Percentiles rank a stretch among this genome's conserved stretches.
These are phyloP conservation scores for Coemansia sp. DNA, from an alignment of 192 early-diverging fungal genomes.

Conservation along the genomic window DNA sequence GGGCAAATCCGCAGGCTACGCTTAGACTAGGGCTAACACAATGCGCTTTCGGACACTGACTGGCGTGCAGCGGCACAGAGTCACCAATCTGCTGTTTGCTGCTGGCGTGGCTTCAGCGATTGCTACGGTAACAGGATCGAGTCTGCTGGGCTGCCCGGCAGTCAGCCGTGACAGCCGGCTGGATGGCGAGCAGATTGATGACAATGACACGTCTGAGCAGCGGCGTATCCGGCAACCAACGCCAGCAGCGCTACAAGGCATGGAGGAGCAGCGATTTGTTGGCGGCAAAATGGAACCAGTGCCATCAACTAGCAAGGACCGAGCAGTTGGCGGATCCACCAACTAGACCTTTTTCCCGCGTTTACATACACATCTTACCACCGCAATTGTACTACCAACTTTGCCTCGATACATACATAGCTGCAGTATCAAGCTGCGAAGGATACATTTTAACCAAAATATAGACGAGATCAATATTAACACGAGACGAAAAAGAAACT, in stretches of 20 bases:
- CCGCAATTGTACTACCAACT: neutral
- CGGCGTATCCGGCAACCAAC: neutral
- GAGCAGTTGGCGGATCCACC: neutral
- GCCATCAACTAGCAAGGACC: neutral
- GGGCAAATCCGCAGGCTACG: conserved; percentile 1
- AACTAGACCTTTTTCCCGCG: neutral
- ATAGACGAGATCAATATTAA: neutral
- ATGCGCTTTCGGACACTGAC: conserved; percentile 52
- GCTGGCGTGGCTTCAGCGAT: conserved; percentile 44
- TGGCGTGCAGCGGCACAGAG: conserved; percentile 41
- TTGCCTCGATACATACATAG: neutral
- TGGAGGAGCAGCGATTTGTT: conserved; percentile 20
- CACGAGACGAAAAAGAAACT: neutral
- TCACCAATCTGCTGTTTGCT: conserved; percentile 49
- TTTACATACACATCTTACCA: neutral
- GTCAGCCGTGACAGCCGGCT: conserved; percentile 37
- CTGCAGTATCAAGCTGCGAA: neutral
- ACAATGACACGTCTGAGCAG: neutral
- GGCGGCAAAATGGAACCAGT: conserved; percentile 21
- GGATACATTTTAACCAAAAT: neutral
- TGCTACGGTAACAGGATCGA: conserved; percentile 49
- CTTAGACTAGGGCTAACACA: neutral
- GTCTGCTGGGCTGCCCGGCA: conserved; percentile 48
- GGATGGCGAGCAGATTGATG: conserved; percentile 16
- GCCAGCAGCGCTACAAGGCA: conserved; percentile 8